Evolutionary conservation across 805 yeast genomes (phyloP), one percentile per base, ranked within the genome.

Genomic region (Kazachstania taianensis): DNA sequence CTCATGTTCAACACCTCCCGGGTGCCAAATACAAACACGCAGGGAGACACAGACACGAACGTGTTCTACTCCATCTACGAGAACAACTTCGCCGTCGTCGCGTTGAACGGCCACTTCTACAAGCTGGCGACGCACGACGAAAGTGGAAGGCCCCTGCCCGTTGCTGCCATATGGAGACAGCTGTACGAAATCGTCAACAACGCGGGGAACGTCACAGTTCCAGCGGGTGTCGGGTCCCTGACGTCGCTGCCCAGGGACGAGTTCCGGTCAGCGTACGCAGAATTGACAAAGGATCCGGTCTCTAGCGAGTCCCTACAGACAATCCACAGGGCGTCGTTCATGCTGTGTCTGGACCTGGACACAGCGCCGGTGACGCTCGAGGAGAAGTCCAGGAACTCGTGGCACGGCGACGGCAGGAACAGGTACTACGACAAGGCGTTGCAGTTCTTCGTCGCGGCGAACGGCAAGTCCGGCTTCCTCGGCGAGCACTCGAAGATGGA

Each of bases 401-500:
- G 97, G 97, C 94, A 85, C 63, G 96, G 97, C n/a, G 73, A 85
- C 61, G 96, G 96, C 37, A 62, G 67, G 49, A 89, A 92, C 68
- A 72, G 98, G 51, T 89, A 72, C 67, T 89, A 72, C 59, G 97
- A 89, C 67, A 89, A 89, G 67, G 89, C 96, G 4, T 65, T 82
- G 41, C 92, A 89, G 66, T 78, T 84, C 57, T 72, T 86, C 48
- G 75, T 89, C 37, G 66, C 81, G 41, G 78, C 74, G 43, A 86
- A 85, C 59, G 95, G 92, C 41, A 69, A 76, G 43, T 83, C 96
- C 6, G 97, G 96, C 1, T 89, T 87, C 65, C 63, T 86, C 54
- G 96, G 94, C 43, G 98, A 89, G 66, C 98, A 89, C 66, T 85
- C 96, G 16, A 81, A 75, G 67, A 89, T 89, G 97, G 98, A 89